These are phyloP conservation scores for Boletus barrowsii DNA, from an alignment of 768 basidiomycete species.

Conservation along the genomic window DNA sequence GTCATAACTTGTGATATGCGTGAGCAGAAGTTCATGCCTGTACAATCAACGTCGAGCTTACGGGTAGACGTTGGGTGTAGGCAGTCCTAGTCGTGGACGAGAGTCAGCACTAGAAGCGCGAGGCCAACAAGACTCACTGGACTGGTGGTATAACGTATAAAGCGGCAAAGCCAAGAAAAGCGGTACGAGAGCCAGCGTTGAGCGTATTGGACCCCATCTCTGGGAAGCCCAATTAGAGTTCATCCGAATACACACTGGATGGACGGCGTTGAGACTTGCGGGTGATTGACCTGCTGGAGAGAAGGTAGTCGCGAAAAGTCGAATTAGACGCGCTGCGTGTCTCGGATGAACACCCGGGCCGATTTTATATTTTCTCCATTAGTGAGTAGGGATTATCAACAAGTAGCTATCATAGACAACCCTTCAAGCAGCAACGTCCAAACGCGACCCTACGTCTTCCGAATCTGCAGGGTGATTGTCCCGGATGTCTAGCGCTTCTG, in stretches of 20 bases:
- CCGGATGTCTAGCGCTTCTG: constrained; percentile 45
- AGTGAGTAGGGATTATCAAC: no score
- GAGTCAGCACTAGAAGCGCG: background rate
- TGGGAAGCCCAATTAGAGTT: background rate
- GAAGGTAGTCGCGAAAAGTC: background rate
- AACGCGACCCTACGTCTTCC: background rate
- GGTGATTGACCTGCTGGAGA: background rate
- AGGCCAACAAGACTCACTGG: constrained; percentile 34
- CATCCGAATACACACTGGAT: constrained; percentile 5
- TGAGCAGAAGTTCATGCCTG: background rate
- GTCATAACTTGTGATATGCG: constrained; percentile 32
- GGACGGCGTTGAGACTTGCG: background rate
- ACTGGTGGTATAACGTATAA: constrained; percentile 47
- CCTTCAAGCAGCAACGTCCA: no score
- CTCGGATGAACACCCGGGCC: no score
- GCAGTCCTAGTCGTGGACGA: constrained; percentile 44
- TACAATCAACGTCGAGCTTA: constrained; percentile 28
- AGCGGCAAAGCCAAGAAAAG: constrained; percentile 50
- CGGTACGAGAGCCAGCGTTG: constrained; percentile 52
- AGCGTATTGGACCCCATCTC: constrained; percentile 58
- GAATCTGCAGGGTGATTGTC: constrained; percentile 62
- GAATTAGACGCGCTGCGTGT: background rate
- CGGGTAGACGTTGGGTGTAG: constrained; percentile 52
- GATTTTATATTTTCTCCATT: no score
- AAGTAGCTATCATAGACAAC: no score